Conservation (phyloP, 164 flowering plant genomes). For the Berberis vulgaris region DNA sequence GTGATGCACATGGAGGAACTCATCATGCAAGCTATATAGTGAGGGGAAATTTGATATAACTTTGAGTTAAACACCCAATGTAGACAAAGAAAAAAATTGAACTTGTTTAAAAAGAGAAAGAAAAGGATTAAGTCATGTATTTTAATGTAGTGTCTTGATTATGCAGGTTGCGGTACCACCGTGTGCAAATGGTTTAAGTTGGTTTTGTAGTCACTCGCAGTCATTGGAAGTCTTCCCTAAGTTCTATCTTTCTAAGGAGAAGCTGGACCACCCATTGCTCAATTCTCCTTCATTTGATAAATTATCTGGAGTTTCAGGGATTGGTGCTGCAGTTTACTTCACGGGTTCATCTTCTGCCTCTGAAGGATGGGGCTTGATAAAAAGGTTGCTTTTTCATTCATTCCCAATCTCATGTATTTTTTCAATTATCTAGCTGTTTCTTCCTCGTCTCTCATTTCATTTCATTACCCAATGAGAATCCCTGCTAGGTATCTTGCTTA, state of each 20-base stretch:
- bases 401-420: not conserved
- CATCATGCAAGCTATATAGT: too few relatives aligned
- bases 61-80: too few relatives aligned
- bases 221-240: constrained; percentile 53
- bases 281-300: constrained; percentile 24
- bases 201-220: constrained; percentile 63
- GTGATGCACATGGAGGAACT: too few relatives aligned
- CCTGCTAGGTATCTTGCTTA: too few relatives aligned
- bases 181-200: constrained; percentile 59
- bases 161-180: constrained; percentile 81
- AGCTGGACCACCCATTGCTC: constrained; percentile 20
- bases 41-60: too few relatives aligned
- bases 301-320: constrained; percentile 57
- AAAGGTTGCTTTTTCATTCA: constrained; percentile 32
- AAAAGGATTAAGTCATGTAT: too few relatives aligned
- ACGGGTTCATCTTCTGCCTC: constrained; percentile 22
- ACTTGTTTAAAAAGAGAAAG: too few relatives aligned
- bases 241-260: constrained; percentile 55
- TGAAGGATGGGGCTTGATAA: constrained; percentile 14
- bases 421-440: not conserved
- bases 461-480: too few relatives aligned
- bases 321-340: constrained; percentile 65
- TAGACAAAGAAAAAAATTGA: too few relatives aligned
- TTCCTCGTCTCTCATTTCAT: too few relatives aligned
- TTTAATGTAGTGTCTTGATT: not conserved